Base-by-base conservation (phyloP, 768 basidiomycete genomes). In the Pisolithus sp. region DNA sequence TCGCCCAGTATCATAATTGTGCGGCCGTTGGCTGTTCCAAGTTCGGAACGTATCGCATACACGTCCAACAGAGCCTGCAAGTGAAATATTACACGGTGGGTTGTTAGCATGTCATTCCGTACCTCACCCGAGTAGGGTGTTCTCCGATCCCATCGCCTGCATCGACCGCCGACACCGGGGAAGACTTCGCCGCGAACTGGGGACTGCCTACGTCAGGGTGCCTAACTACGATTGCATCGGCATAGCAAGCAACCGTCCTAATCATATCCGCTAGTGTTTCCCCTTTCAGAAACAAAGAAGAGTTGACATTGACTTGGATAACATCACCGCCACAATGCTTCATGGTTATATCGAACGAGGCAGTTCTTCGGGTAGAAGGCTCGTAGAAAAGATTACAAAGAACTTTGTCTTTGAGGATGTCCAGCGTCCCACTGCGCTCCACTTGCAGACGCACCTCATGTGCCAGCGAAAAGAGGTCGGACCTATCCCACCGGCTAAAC, bases 331-430 rank as follows among this genome's bases (percentile, higher is more conserved):
- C 96, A 61, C 93, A 93, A 46, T 96, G 83, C 68, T 96, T 95
- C 96, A 98, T 99, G 10, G 96, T 96, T 2, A 95, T 87, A 65
- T 98, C 95, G 62, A 99, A 99, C 8, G 95, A 97, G 5, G 88
- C 79, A 56, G 90, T 93, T 3, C 96, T 99, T 31, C 96, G 80
- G 2, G 96, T 99, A 3, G 93, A 96, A 1, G 95, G 90, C 67
- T 99, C 96, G 67, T 93, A 98, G 77, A 99, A 99, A 36, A 94
- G 66, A 20, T 85, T 93, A 64, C 87, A 92, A 6, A 99, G 78
- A 1, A 98, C 85, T 54, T 86, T 89, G 34, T 94, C 95, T 57
- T 86, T 89, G 42, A 98, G 76, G 52, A 96, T 82, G 58, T 98
- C 93, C 51, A 97, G 75, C 57, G 80, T 78, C 2, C 93, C 92